Evolutionary conservation across 306 rosid species (phyloP).

Genomic region (Vigna nakashimae): DNA sequence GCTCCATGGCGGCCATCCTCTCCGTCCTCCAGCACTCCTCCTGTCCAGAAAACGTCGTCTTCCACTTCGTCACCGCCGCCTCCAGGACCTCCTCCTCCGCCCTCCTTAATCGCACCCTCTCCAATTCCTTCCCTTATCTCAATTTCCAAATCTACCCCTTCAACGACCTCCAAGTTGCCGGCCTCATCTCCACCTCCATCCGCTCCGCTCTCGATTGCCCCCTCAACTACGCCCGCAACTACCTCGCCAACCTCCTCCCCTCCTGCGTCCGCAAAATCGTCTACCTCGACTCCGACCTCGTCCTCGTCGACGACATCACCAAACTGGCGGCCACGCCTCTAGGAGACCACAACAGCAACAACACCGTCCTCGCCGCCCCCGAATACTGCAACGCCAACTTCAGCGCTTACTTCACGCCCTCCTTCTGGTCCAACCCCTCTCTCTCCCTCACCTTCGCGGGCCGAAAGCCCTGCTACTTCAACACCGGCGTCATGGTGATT

Average conservation of each 20-base stretch:
- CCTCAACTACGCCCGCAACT: constrained; percentile 94
- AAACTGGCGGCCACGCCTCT: constrained; percentile 75
- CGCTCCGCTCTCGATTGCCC: constrained; percentile 92
- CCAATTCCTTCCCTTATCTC: constrained; percentile 73
- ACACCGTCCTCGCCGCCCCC: constrained; percentile 85
- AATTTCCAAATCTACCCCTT: constrained; percentile 84
- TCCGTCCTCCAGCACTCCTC: constrained; percentile 96
- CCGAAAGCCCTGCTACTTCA: constrained; percentile 85
- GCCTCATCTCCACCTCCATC: constrained; percentile 88
- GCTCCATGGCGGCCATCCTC: constrained; percentile 93
- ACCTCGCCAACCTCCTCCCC: constrained; percentile 76
- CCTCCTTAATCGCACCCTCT: constrained; percentile 52
- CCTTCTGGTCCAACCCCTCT: constrained; percentile 88
- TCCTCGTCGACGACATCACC: constrained; percentile 88
- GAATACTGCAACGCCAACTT: constrained; percentile 95
- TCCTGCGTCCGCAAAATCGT: constrained; percentile 60
- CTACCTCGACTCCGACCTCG: constrained; percentile 90
- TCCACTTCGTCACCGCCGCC: constrained; percentile 79
- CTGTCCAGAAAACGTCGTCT: constrained; percentile 78
- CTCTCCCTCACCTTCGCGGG: constrained; percentile 74
- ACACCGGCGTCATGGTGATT: constrained; percentile 99
- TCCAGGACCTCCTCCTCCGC: constrained; percentile 44
- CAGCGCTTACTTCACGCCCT: constrained; percentile 76
- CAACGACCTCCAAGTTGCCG: constrained; percentile 59
- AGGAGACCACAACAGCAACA: background rate